phyloP scores from a whole-genome alignment of 73 alveolate genomes.

The Strombidium stylifer region DNA sequence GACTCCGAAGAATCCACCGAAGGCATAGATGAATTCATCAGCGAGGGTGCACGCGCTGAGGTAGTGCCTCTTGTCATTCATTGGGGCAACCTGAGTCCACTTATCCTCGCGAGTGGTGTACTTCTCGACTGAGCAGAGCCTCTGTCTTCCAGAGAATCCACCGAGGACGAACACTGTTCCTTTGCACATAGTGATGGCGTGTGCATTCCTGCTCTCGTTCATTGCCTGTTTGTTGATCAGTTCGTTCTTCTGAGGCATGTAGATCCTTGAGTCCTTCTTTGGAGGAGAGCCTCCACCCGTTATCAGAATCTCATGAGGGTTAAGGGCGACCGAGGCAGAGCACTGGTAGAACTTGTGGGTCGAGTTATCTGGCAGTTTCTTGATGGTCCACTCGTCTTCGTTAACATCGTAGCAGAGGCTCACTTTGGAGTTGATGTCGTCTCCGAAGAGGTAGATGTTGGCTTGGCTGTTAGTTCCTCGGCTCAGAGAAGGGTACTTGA shows the following conservation, averaged over 20 bases:
- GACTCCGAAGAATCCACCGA: constrained; percentile 51
- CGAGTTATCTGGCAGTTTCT: constrained; percentile 19
- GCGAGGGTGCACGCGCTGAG: constrained; percentile 23
- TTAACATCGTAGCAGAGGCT: constrained; percentile 35
- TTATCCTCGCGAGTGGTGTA: constrained; percentile 17
- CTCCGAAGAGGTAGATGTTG: constrained; percentile 42
- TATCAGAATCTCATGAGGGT: constrained; percentile 19
- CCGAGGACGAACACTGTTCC: constrained; percentile 45
- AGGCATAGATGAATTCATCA: constrained; percentile 48
- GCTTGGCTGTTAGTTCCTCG: not conserved
- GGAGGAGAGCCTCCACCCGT: constrained; percentile 66
- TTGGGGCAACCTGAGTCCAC: constrained; percentile 42
- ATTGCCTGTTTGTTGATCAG: constrained; percentile 20
- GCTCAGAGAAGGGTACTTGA: constrained; percentile 34
- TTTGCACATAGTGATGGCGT: constrained; percentile 41
- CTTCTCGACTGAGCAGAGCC: constrained; percentile 35
- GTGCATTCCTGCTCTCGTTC: constrained; percentile 53
- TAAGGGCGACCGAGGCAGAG: constrained; percentile 35
- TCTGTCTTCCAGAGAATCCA: constrained; percentile 41
- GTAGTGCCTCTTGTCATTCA: constrained; percentile 48
- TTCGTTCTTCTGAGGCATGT: constrained; percentile 13
- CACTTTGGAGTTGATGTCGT: constrained; percentile 32
- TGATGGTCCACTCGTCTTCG: constrained; percentile 47
- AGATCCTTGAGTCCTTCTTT: constrained; percentile 36
- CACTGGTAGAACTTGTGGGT: constrained; percentile 28